Evolutionary conservation across 805 yeast genomes (phyloP), one percentile per base, ranked within the genome.

Genomic region (Lipomyces yamanashiensis): DNA sequence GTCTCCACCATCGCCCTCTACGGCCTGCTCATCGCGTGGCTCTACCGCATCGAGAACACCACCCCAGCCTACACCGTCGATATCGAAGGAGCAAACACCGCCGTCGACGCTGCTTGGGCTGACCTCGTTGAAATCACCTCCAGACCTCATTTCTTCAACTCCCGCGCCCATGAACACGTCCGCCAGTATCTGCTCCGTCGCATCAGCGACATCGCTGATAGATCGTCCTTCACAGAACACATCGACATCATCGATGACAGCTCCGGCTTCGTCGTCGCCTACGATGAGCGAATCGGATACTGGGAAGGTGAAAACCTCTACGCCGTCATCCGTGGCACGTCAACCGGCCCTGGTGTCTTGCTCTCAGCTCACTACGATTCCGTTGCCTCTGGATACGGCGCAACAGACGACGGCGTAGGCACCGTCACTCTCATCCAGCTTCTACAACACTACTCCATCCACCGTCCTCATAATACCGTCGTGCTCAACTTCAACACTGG

Each of bases 341-440:
- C 87, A 54, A 76, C 81, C 1, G 75, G 88, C 56, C 88, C 88
- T 0, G 95, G 91, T 0, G 74, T 91, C 3, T 75, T 92, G 52
- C 72, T 92, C 4, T 87, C 95, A 69, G 92, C 96, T 3, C 98
- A 92, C 76, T 92, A 52, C 52, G 98, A 92, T 76, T 85, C 93
- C 7, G 97, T 92, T 7, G 96, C 97, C 21, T 85, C 96, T 1
- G 86, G 90, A 2, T 85, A 78, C 70, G 98, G 98, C 41, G 19
- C 95, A 1, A 92, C 97, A 2, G 98, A 92, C 74, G 97, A 90
- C 73, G 72, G 71, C 28, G 59, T 67, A 28, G 60, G 68, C 34
- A 55, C 60, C 37, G 67, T 61, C 36, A 48, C 67, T 15, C 19
- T 70, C 63, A 67, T 70, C 8, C 58, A 59, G 13, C 58, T 70